Evolutionary conservation across 768 basidiomycete species (phyloP).

Genomic region (Pisolithus microcarpus): DNA sequence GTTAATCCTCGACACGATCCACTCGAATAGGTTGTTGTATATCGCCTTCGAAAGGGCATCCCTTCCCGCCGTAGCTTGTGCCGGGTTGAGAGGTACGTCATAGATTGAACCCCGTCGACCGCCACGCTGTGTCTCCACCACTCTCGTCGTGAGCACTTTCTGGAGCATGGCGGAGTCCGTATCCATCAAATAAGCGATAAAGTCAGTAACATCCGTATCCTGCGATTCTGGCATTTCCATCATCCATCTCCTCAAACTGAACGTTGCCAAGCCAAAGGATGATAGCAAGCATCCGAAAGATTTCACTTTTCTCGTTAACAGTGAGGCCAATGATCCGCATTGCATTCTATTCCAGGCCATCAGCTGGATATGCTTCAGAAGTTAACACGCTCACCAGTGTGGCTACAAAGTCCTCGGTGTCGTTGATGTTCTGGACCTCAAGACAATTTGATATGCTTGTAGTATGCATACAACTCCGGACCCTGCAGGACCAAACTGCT

Average conservation of each 20-base stretch:
- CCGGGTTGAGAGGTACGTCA: constrained; percentile 89
- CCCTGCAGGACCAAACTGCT: constrained; percentile 93
- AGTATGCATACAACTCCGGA: constrained; percentile 91
- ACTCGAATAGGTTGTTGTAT: constrained; percentile 98
- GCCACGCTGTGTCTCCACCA: constrained; percentile 90
- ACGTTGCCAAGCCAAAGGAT: constrained; percentile 97
- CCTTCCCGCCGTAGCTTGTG: constrained; percentile 82
- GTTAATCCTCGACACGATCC: constrained; percentile 97
- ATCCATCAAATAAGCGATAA: constrained; percentile 92
- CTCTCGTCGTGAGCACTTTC: constrained; percentile 77
- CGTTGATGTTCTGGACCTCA: constrained; percentile 86
- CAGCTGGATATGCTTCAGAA: constrained; percentile 1
- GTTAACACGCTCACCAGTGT: constrained; percentile 59
- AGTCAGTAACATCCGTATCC: constrained; percentile 88
- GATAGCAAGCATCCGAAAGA: constrained; percentile 86
- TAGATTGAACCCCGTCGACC: constrained; percentile 94
- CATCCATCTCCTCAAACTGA: constrained; percentile 80
- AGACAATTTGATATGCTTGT: constrained; percentile 90
- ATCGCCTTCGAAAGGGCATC: constrained; percentile 94
- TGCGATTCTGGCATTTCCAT: constrained; percentile 78
- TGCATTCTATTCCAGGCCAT: constrained; percentile 54
- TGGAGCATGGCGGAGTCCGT: constrained; percentile 70
- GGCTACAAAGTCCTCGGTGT: constrained; percentile 78
- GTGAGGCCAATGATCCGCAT: constrained; percentile 92
- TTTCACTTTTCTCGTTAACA: constrained; percentile 79